Percentiles rank a stretch among this genome's conserved stretches.
Conservation (phyloP, 2,329 filamentous ascomycete genomes). For the Hymenoscyphus fructigenus region DNA sequence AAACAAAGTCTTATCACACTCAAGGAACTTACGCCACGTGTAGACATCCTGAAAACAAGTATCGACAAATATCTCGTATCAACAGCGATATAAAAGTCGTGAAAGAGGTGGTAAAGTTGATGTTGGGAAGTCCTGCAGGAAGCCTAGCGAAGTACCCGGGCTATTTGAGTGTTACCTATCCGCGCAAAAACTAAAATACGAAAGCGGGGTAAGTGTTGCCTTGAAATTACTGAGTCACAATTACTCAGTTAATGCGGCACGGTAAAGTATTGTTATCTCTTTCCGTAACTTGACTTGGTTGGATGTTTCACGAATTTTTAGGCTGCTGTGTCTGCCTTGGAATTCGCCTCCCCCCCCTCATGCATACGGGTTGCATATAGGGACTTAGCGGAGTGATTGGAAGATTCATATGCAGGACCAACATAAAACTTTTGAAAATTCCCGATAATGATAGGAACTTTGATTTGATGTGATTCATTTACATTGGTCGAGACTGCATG, state of each 20-base stretch:
- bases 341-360: too few relatives aligned
- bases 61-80: not conserved
- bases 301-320: too few relatives aligned
- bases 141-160: not conserved
- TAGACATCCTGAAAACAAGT: not conserved
- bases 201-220: not conserved
- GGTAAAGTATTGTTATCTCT: not conserved
- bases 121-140: not conserved
- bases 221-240: not conserved
- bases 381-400: too few relatives aligned
- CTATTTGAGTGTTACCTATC: not conserved
- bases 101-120: not conserved
- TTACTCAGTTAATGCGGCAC: not conserved
- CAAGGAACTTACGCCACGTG: not conserved
- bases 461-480: too few relatives aligned
- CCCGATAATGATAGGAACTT: too few relatives aligned
- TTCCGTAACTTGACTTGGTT: too few relatives aligned
- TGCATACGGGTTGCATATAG: too few relatives aligned
- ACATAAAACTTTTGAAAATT: too few relatives aligned
- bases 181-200: constrained; percentile 1
- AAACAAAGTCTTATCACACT: not conserved
- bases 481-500: too few relatives aligned
- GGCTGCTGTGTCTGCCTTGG: too few relatives aligned
- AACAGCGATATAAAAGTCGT: not conserved
- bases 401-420: too few relatives aligned